Conservation (phyloP, 306 rosid species). For the Arachis stenosperma region DNA sequence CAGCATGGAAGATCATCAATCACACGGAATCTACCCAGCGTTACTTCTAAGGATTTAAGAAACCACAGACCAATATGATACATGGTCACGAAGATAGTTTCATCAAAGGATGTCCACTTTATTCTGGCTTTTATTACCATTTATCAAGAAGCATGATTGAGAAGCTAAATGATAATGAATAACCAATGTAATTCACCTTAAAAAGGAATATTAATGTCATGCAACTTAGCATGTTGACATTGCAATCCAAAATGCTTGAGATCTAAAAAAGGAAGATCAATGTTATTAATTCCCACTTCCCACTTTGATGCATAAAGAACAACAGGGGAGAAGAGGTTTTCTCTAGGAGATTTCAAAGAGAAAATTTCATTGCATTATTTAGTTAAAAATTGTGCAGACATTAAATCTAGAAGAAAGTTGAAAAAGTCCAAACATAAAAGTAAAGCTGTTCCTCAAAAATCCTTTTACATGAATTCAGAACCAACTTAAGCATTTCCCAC, state of each 20-base stretch:
- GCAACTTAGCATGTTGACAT: constrained; percentile 12
- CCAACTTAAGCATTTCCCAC: not conserved
- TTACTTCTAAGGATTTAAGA: constrained; percentile 17
- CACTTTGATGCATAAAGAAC: no score
- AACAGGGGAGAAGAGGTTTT: not conserved
- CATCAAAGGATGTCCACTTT: not conserved
- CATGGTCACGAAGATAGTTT: not conserved
- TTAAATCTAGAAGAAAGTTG: not conserved
- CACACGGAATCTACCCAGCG: not conserved
- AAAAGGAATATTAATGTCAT: constrained; percentile 21
- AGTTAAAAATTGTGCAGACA: not conserved
- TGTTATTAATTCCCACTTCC: constrained; percentile 6
- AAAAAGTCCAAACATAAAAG: not conserved
- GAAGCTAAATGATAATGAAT: constrained; percentile 9
- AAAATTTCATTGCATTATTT: not conserved
- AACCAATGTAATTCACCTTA: constrained; percentile 4
- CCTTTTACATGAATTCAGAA: not conserved
- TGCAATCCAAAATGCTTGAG: constrained; percentile 17
- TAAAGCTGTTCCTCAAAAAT: constrained; percentile 5
- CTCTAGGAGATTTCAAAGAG: not conserved
- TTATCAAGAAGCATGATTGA: not conserved
- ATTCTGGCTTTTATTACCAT: not conserved
- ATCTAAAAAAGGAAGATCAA: constrained; percentile 4
- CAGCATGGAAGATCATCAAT: constrained; percentile 18
- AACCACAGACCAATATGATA: constrained; percentile 3